These are phyloP conservation scores for Ceratobasidium sp. DNA, from an alignment of 1,284 basidiomycete genomes.

Conservation along the genomic window DNA sequence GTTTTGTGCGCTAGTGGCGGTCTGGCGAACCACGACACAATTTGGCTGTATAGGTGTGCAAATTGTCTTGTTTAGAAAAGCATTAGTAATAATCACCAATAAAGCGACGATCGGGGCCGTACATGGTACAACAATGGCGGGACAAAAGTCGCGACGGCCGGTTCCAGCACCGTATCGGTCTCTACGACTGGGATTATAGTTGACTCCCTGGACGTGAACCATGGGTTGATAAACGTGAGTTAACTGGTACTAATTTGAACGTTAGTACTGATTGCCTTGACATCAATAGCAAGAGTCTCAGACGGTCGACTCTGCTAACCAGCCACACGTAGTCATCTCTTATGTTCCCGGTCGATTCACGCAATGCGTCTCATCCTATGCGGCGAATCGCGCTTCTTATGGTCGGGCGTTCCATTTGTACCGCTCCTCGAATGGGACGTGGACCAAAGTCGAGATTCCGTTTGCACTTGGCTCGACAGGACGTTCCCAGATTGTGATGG, in stretches of 20 bases:
- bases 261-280: background rate
- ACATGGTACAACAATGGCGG: constrained; percentile 41
- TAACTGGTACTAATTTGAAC: background rate
- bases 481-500: constrained; percentile 40
- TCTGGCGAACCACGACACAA: constrained; percentile 40
- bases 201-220: constrained; percentile 39
- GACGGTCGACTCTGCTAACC: constrained; percentile 35
- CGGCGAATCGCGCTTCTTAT: constrained; percentile 23
- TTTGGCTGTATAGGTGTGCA: constrained; percentile 36
- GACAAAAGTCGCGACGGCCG: constrained; percentile 38
- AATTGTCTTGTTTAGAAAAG: background rate
- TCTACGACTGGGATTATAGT: constrained; percentile 40
- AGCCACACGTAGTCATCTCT: constrained; percentile 40
- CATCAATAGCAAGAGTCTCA: constrained; percentile 39
- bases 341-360: constrained; percentile 42
- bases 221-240: constrained; percentile 40
- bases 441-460: constrained; percentile 41
- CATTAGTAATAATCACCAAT: background rate
- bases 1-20: constrained; percentile 38
- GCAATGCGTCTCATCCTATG: constrained; percentile 40
- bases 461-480: constrained; percentile 36
- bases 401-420: constrained; percentile 40
- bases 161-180: constrained; percentile 36
- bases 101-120: constrained; percentile 38
- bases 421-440: constrained; percentile 34